Base-by-base conservation (phyloP, 2,329 filamentous ascomycete species). In the Diplodia scrobiculata region DNA sequence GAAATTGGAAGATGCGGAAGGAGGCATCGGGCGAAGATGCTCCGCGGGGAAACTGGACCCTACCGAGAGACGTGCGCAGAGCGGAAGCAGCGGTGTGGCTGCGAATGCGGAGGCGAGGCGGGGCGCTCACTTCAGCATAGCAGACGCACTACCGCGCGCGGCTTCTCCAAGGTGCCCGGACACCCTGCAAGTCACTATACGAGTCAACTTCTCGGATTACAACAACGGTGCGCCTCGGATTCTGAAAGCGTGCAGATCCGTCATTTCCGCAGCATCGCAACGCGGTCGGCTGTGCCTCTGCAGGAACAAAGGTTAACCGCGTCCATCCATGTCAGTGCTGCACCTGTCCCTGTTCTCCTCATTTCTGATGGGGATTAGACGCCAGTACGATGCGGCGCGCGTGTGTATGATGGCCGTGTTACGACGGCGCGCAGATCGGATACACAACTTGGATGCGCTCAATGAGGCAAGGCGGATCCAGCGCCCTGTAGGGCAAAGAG, bases 21-120 rank as follows among this genome's bases (percentile, higher is more conserved):
- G 41, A 36, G 25, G 21, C 21, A 25, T 50, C 58, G 41, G 41
- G 25, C 27, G 50, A 36, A 36, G 27, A n/a, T 13, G 45, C n/a
- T 32, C 45, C 27, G 27, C 41, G 41, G 41, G 29, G 58, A 13
- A 34, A 50, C 27, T 36, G n/a, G 58, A 36, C 45, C 58, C 36
- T 41, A 10, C 29, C 25, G 58, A 29, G 58, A 62, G 45, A 62
- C 58, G 58, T 62, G 58, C 58, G n/a, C 58, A 21, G 34, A 25
- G 41, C 45, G 27, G 41, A 62, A 62, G 10, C n/a, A 62, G 58
- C 58, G 58, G 58, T 62, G 58, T 50, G 29, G 58, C 58, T 45
- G 45, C 19, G 21, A 19, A 62, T 48, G 45, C 58, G 17, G 58
- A 50, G 58, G 34, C 14, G 45, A 27, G 21, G 10, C 38, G 48